Base-by-base conservation (phyloP, 768 basidiomycete species). In the Pleurotus ostreatus region DNA sequence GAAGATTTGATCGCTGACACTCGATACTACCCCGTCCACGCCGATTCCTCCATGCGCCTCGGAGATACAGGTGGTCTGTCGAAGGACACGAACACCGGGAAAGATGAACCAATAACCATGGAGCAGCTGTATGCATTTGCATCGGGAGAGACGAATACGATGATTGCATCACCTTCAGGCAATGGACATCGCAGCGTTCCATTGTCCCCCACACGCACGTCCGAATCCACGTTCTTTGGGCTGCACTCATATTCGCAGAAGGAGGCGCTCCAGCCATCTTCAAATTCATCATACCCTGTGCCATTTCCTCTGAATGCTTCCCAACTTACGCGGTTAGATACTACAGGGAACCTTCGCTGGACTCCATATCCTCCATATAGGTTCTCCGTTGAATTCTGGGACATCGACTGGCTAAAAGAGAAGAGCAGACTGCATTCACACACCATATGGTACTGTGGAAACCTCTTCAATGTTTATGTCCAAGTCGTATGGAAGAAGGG, bases 331-430 rank as follows among this genome's bases (percentile, higher is more conserved):
- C 51, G 8, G 16, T 7, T 53, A 12, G 80, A 81, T 59, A 55
- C 74, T 0, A 69, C 68, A n/a, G 79, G 78, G 3, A 78, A 78
- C 70, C 61, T 60, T 7, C 71, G 72, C 34, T 92, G 87, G 86
- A 80, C 86, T 0, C 75, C 80, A n/a, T 82, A 84, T 64, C 85
- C 88, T 45, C 94, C 94, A 0, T 89, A 78, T 70, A 82, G 94
- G 18, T 92, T 96, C 65, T 82, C 83, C 7, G 90, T 93, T 51
- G 94, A 96, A 69, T 96, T 96, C 66, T 95, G 90, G 88, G 88
- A 89, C 63, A 79, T 93, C 16, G 86, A 89, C 58, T 71, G 77
- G 34, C 77, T 97, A 39, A 87, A 85, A 57, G 94, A 96, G 72
- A 96, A 94, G 71, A 83, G 84, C 49, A 78, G 92, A 13, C 69